phyloP scores from a whole-genome alignment of 257 asterid genomes.

The Solanum sejunctum region DNA sequence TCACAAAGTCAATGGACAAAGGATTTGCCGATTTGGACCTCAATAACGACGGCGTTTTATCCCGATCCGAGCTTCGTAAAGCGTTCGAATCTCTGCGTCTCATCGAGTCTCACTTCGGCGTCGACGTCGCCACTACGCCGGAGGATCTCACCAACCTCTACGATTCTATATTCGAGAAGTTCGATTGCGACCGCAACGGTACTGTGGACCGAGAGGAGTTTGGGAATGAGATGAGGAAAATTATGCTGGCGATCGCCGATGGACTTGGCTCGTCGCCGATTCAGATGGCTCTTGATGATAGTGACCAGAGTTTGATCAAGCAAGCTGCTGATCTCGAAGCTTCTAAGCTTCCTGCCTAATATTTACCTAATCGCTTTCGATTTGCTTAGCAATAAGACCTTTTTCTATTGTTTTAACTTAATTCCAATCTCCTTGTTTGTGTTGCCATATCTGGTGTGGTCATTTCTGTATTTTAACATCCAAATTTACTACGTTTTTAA shows the following conservation, averaged over 20 bases:
- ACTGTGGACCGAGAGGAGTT: conserved; percentile 59
- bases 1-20: conserved; percentile 42
- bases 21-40: conserved; percentile 49
- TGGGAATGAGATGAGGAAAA: conserved; percentile 51
- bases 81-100: conserved; percentile 71
- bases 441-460: neutral
- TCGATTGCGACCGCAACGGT: conserved; percentile 50
- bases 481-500: neutral
- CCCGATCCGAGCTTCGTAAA: conserved; percentile 70
- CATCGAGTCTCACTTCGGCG: conserved; percentile 68
- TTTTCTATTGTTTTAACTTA: neutral
- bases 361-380: neutral
- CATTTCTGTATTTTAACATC: neutral
- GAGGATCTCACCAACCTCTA: conserved; percentile 68
- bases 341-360: conserved; percentile 8
- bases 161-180: conserved; percentile 63
- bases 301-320: conserved; percentile 43
- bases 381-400: neutral
- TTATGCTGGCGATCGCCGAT: conserved; percentile 73
- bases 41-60: conserved; percentile 80
- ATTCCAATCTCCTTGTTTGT: neutral
- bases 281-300: conserved; percentile 88
- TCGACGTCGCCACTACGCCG: conserved; percentile 54
- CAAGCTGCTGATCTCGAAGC: conserved; percentile 89
- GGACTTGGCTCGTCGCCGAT: conserved; percentile 76